Percentiles rank a stretch among this genome's conserved stretches.
Conservation (phyloP, 352 stramenopile genomes). For the Phytophthora cactorum region DNA sequence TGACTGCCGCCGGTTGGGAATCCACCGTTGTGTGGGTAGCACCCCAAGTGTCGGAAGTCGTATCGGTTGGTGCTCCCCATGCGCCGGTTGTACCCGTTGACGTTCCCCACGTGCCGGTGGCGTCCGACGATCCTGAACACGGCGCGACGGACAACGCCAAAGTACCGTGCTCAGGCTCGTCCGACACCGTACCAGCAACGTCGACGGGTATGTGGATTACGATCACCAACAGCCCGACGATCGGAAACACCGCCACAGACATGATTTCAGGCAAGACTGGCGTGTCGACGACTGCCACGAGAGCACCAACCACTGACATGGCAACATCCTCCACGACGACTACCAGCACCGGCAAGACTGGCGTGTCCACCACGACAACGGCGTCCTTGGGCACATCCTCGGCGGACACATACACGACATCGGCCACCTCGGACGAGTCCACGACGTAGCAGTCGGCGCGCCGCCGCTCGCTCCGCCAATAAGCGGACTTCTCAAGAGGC, state of each 20-base stretch:
- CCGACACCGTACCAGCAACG: slow-evolving; percentile 16
- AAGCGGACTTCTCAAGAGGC: slow-evolving; percentile 5
- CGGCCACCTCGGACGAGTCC: slow-evolving; percentile 19
- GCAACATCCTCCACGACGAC: slow-evolving; percentile 4
- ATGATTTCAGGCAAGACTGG: slow-evolving; percentile 21
- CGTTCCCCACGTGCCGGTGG: neutral
- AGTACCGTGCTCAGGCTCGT: slow-evolving; percentile 20
- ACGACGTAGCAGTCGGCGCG: slow-evolving; percentile 23
- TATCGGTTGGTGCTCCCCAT: slow-evolving; percentile 1
- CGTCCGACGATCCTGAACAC: neutral
- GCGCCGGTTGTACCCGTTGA: too few relatives aligned
- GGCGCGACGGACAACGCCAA: slow-evolving; percentile 14
- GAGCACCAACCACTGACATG: neutral
- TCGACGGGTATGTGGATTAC: slow-evolving; percentile 26
- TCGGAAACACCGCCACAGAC: slow-evolving; percentile 9
- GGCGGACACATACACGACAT: slow-evolving; percentile 18
- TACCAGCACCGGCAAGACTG: slow-evolving; percentile 13
- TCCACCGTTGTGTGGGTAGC: slow-evolving; percentile 1
- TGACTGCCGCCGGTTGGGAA: neutral
- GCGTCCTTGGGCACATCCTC: slow-evolving; percentile 19
- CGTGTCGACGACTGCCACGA: slow-evolving; percentile 10
- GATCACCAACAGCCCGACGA: slow-evolving; percentile 28
- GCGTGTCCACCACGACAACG: slow-evolving; percentile 3
- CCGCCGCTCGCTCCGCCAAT: slow-evolving; percentile 29
- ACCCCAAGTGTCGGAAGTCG: neutral